Evolutionary conservation across 805 yeast species (phyloP).

Genomic region (Cephaloascus fragrans): DNA sequence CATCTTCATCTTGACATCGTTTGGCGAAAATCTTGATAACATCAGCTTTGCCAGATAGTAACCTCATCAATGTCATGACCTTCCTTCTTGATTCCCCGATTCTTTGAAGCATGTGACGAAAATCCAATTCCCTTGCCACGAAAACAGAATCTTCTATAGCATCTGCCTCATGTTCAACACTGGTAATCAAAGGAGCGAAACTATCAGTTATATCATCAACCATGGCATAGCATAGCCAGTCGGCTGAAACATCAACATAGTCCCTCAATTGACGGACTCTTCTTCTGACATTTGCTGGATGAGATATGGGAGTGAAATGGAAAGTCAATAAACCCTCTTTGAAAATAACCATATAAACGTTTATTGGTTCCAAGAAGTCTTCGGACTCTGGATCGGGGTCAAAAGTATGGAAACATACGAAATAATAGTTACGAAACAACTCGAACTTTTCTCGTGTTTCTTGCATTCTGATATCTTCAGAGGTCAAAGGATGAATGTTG

Average conservation of each 20-base stretch:
- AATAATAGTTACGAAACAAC: slow-evolving; percentile 79
- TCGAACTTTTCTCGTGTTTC: slow-evolving; percentile 97
- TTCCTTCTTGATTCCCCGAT: slow-evolving; percentile 87
- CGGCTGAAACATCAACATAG: slow-evolving; percentile 68
- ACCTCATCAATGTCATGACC: slow-evolving; percentile 86
- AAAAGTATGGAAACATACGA: slow-evolving; percentile 95
- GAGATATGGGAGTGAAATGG: slow-evolving; percentile 50
- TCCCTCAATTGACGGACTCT: slow-evolving; percentile 74
- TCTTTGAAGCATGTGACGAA: slow-evolving; percentile 63
- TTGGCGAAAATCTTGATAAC: slow-evolving; percentile 95
- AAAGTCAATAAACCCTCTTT: slow-evolving; percentile 49
- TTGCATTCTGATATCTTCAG: slow-evolving; percentile 94
- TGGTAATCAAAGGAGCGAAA: slow-evolving; percentile 72
- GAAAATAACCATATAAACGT: slow-evolving; percentile 60
- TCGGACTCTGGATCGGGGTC: slow-evolving; percentile 76
- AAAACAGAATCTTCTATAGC: slow-evolving; percentile 82
- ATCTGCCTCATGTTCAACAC: slow-evolving; percentile 73
- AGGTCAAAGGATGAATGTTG: slow-evolving; percentile 95
- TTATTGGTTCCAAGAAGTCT: slow-evolving; percentile 75
- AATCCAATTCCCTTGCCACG: slow-evolving; percentile 64
- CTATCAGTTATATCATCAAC: slow-evolving; percentile 83
- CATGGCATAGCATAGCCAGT: slow-evolving; percentile 75
- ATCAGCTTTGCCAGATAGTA: slow-evolving; percentile 89
- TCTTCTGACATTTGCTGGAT: slow-evolving; percentile 65
- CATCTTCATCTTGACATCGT: slow-evolving; percentile 72